Conservation (phyloP, 257 asterid species). For the Plantago ovata region DNA sequence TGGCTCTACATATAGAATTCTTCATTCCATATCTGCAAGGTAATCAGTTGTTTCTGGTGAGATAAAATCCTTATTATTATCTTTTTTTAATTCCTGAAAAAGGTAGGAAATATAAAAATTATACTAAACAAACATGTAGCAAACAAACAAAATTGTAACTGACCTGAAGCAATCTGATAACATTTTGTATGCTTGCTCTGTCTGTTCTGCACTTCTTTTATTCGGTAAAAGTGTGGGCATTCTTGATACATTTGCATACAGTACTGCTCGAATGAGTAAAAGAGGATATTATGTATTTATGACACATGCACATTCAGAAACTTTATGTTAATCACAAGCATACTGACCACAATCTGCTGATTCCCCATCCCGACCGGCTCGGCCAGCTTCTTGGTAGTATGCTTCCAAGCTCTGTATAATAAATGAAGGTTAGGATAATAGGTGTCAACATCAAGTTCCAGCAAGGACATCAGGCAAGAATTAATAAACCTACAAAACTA, state of each 20-base stretch:
- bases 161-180: conserved; percentile 78
- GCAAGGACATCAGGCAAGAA: too few species aligned
- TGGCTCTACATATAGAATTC: conserved; percentile 60
- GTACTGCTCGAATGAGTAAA: conserved; percentile 46
- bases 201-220: conserved; percentile 70
- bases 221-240: conserved; percentile 66
- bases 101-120: conserved; percentile 1
- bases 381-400: conserved; percentile 89
- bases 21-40: conserved; percentile 65
- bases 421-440: background rate
- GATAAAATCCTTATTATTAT: too few species aligned
- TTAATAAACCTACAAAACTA: too few species aligned
- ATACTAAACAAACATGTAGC: conserved; percentile 16
- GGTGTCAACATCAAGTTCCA: too few species aligned
- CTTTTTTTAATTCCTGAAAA: background rate
- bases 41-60: too few species aligned
- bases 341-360: conserved; percentile 68
- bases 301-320: conserved; percentile 19
- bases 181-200: conserved; percentile 66
- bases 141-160: conserved; percentile 9
- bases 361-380: conserved; percentile 86
- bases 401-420: conserved; percentile 68
- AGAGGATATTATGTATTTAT: conserved; percentile 8
- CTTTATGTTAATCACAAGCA: conserved; percentile 8
- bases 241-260: conserved; percentile 60